A percentile compares a stretch with the other conserved stretches of the same genome.
Conservation (phyloP, 192 early-diverging fungal species). For the Bifiguratus adelaidae region DNA sequence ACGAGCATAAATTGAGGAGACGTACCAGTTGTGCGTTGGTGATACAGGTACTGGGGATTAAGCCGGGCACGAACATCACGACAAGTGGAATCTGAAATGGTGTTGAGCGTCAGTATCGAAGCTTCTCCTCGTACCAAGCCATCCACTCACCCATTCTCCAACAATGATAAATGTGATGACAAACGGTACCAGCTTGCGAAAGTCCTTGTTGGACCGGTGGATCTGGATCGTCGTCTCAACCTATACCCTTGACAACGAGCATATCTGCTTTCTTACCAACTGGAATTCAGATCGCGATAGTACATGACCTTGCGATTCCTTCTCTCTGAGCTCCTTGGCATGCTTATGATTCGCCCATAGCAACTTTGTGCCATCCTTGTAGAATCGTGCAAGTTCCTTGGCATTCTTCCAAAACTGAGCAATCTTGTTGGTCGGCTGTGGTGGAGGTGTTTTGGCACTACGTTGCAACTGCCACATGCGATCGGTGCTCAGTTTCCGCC, state of each 20-base stretch:
- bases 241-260: neutral
- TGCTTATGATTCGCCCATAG: constrained; percentile 36
- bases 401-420: constrained; percentile 11
- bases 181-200: constrained; percentile 38
- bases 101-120: neutral
- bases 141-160: constrained; percentile 25
- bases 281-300: constrained; percentile 33
- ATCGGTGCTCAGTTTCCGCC: too few species aligned
- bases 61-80: constrained; percentile 33
- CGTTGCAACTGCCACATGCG: too few species aligned
- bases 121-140: neutral
- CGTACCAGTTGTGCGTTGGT: constrained; percentile 34
- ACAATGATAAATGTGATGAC: constrained; percentile 26
- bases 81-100: constrained; percentile 28
- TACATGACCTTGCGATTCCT: constrained; percentile 18
- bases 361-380: constrained; percentile 39
- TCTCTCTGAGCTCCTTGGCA: constrained; percentile 20
- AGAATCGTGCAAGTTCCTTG: constrained; percentile 37
- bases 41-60: constrained; percentile 41
- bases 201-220: constrained; percentile 26
- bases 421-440: constrained; percentile 7
- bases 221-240: constrained; percentile 11
- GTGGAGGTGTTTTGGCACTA: neutral
- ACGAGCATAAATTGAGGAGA: too few species aligned
- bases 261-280: constrained; percentile 19